phyloP scores from a whole-genome alignment of 306 rosid species.

The Malus fusca region DNA sequence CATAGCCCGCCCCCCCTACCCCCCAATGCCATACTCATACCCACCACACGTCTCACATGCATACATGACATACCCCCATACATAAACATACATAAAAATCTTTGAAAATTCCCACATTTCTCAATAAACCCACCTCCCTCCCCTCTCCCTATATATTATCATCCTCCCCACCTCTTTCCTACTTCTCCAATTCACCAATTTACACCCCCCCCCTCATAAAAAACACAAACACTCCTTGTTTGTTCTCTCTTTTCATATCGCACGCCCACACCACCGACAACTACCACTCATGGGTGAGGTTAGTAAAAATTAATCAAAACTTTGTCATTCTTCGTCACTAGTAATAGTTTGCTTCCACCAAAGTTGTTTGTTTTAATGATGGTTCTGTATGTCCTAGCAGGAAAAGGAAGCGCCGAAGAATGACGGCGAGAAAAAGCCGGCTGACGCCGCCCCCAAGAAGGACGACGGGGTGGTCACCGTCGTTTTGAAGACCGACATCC shows the following conservation, averaged over 20 bases:
- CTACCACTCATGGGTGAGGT: slow-evolving; percentile 58
- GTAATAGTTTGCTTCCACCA: slow-evolving; percentile 22
- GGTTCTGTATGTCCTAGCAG: slow-evolving; percentile 18
- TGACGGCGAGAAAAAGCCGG: slow-evolving; percentile 59
- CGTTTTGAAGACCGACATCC: slow-evolving; percentile 65
- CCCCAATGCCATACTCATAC: background rate
- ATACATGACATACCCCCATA: background rate
- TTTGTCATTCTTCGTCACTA: background rate
- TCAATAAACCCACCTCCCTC: slow-evolving; percentile 1
- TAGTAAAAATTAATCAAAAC: slow-evolving; percentile 9
- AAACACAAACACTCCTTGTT: background rate
- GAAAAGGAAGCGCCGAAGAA: slow-evolving; percentile 35
- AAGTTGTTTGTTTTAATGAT: slow-evolving; percentile 6
- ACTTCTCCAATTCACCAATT: slow-evolving; percentile 8
- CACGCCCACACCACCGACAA: background rate
- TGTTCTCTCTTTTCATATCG: background rate
- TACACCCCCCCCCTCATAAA: background rate
- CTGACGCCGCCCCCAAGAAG: slow-evolving; percentile 28
- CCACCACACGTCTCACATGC: background rate
- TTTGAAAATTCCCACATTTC: background rate
- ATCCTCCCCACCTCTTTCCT: background rate
- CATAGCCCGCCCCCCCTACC: background rate
- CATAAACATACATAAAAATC: background rate
- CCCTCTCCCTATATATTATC: slow-evolving; percentile 20
- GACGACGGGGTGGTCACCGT: slow-evolving; percentile 33